phyloP scores from a whole-genome alignment of 805 yeast genomes.

The Nakazawaea pomicola region DNA sequence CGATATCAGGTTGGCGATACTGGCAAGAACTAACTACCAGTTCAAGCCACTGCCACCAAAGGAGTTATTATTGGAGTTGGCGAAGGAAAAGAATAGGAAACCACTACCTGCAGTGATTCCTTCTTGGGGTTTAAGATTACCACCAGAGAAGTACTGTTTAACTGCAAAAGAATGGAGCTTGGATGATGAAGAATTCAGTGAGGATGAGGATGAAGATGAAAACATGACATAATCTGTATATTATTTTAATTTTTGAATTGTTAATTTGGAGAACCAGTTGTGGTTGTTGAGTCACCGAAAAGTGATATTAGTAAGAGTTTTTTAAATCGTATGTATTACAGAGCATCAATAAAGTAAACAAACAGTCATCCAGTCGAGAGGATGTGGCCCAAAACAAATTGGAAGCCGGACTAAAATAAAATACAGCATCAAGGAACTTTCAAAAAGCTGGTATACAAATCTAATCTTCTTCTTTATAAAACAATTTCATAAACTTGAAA shows the following conservation, averaged over 20 bases:
- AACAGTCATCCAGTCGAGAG: constrained; percentile 5
- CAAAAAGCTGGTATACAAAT: not conserved
- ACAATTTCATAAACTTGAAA: constrained; percentile 41
- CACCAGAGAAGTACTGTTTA: constrained; percentile 95
- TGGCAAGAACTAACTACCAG: constrained; percentile 91
- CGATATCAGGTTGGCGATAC: constrained; percentile 87
- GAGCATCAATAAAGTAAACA: too few relatives aligned
- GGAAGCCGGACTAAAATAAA: not conserved
- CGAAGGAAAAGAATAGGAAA: constrained; percentile 85
- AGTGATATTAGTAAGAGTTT: too few relatives aligned
- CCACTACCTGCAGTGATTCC: constrained; percentile 90
- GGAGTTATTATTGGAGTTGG: constrained; percentile 83
- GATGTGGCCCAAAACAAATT: not conserved
- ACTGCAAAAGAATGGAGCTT: constrained; percentile 77
- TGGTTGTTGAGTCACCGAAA: too few relatives aligned
- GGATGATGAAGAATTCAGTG: constrained; percentile 38
- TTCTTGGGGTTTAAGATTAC: constrained; percentile 86
- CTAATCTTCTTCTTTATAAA: constrained; percentile 18
- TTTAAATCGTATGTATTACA: too few relatives aligned
- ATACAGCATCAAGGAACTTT: not conserved
- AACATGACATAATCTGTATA: constrained; percentile 3
- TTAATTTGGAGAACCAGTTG: too few relatives aligned
- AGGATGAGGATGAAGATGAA: constrained; percentile 11
- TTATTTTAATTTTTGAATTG: too few relatives aligned
- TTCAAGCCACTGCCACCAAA: constrained; percentile 96